Conservation (phyloP, 2,329 filamentous ascomycete species). For the Xenoacremonium recifei region DNA sequence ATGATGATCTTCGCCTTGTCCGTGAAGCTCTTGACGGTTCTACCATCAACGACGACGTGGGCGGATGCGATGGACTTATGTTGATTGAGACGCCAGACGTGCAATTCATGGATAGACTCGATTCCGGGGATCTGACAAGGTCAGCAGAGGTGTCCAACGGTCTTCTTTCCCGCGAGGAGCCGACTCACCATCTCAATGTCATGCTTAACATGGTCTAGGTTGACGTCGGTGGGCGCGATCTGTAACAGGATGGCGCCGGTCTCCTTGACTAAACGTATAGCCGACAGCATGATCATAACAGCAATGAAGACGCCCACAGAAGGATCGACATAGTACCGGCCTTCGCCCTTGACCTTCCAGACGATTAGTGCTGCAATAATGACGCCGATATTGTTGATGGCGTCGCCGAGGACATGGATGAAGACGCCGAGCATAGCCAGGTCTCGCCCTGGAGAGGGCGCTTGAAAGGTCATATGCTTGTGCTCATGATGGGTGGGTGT, state of each 20-base stretch:
- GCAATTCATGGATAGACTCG: conserved; percentile 67
- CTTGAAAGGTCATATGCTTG: conserved; percentile 38
- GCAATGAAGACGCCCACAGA: conserved; percentile 67
- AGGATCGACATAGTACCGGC: conserved; percentile 70
- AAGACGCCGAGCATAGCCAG: conserved; percentile 71
- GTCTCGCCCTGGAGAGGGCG: conserved; percentile 45
- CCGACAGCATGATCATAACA: conserved; percentile 67
- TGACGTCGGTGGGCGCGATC: conserved; percentile 60
- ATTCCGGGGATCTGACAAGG: conserved; percentile 59
- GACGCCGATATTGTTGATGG: conserved; percentile 74
- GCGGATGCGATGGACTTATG: conserved; percentile 67
- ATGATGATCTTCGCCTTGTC: conserved; percentile 59
- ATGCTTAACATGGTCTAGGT: conserved; percentile 61
- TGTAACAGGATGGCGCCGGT: conserved; percentile 67
- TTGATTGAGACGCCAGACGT: conserved; percentile 73
- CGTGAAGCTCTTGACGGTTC: conserved; percentile 57
- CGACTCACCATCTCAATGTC: conserved; percentile 61
- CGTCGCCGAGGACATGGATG: conserved; percentile 70
- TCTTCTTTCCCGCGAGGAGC: neutral
- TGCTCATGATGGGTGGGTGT: conserved; percentile 45
- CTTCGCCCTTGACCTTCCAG: conserved; percentile 59
- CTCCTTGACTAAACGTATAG: conserved; percentile 60
- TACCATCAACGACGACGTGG: conserved; percentile 62
- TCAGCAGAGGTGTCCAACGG: conserved; percentile 10
- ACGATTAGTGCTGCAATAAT: conserved; percentile 68